These are phyloP conservation scores for Penicillium polonicum DNA, from an alignment of 2,329 filamentous ascomycete species.

Conservation along the genomic window DNA sequence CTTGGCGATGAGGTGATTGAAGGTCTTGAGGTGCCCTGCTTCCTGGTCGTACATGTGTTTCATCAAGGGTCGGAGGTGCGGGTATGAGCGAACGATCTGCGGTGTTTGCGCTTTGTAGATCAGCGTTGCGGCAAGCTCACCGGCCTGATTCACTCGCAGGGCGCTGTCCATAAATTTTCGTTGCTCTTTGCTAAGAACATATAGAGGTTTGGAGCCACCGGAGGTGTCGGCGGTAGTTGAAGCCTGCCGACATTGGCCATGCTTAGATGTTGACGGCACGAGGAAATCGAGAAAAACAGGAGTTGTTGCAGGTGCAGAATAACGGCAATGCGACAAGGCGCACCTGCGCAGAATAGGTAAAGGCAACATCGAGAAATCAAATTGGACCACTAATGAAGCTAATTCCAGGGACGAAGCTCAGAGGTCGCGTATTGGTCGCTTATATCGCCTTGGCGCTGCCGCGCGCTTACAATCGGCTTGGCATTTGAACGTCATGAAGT, in stretches of 20 bases:
- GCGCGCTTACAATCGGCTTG: constrained; percentile 36
- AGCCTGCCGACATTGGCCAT: constrained; percentile 28
- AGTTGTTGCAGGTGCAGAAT: constrained; percentile 12
- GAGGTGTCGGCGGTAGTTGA: constrained; percentile 30
- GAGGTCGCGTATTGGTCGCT: not conserved
- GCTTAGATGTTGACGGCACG: constrained; percentile 30
- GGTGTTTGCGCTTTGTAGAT: constrained; percentile 92
- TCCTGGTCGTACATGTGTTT: constrained; percentile 98
- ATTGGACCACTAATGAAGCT: not conserved
- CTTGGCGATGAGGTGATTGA: constrained; percentile 77
- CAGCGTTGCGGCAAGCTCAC: constrained; percentile 91
- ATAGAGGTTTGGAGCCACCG: constrained; percentile 34
- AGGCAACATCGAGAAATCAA: constrained; percentile 23
- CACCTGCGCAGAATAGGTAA: constrained; percentile 24
- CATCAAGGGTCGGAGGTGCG: constrained; percentile 87
- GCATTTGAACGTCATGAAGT: constrained; percentile 34
- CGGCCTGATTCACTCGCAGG: constrained; percentile 93
- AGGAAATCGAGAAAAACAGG: constrained; percentile 40
- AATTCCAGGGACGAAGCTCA: constrained; percentile 1
- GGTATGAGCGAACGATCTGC: constrained; percentile 73
- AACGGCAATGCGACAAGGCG: constrained; percentile 16
- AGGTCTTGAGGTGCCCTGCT: constrained; percentile 78
- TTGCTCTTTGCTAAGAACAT: constrained; percentile 68
- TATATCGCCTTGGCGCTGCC: constrained; percentile 23
- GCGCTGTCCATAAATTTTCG: constrained; percentile 73